Percentiles rank a stretch among this genome's conserved stretches.
Conservation (phyloP, 768 basidiomycete genomes). For the Trametes maxima region DNA sequence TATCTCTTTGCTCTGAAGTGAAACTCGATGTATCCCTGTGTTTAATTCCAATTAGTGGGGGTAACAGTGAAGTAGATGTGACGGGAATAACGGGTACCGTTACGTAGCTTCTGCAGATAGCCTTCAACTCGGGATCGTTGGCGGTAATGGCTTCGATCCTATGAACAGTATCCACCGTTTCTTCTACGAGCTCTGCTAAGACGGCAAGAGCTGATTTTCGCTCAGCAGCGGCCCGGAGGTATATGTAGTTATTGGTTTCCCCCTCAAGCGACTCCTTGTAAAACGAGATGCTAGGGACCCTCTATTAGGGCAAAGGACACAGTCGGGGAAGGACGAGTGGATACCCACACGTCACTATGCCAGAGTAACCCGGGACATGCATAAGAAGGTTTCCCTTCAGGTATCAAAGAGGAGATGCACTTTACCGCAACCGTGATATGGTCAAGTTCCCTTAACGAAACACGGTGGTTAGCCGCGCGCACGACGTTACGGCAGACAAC, state of each 20-base stretch:
- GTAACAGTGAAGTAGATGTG: background rate
- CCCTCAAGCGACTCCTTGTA: constrained; percentile 22
- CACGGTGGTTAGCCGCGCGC: background rate
- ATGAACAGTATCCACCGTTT: background rate
- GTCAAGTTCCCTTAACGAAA: background rate
- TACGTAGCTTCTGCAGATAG: background rate
- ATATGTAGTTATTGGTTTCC: constrained; percentile 20
- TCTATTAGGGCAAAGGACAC: background rate
- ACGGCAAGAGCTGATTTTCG: background rate
- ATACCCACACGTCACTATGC: constrained; percentile 10
- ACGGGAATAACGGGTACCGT: background rate
- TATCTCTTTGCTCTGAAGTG: constrained; percentile 6
- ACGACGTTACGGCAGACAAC: too few relatives aligned
- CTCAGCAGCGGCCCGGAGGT: constrained; percentile 12
- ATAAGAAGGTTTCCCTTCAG: background rate
- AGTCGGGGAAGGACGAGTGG: background rate
- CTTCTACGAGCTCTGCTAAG: constrained; percentile 10
- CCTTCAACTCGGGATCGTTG: background rate
- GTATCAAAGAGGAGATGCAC: background rate
- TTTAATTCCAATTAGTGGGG: background rate
- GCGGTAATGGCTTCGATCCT: background rate
- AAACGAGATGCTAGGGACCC: constrained; percentile 14
- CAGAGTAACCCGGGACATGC: background rate
- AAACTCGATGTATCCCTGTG: constrained; percentile 4
- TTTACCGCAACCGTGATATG: background rate